Percentiles rank a stretch among this genome's conserved stretches.
Evolutionary conservation across 2,329 filamentous ascomycete species (phyloP).

Genomic region (Scedosporium minutisporum): DNA sequence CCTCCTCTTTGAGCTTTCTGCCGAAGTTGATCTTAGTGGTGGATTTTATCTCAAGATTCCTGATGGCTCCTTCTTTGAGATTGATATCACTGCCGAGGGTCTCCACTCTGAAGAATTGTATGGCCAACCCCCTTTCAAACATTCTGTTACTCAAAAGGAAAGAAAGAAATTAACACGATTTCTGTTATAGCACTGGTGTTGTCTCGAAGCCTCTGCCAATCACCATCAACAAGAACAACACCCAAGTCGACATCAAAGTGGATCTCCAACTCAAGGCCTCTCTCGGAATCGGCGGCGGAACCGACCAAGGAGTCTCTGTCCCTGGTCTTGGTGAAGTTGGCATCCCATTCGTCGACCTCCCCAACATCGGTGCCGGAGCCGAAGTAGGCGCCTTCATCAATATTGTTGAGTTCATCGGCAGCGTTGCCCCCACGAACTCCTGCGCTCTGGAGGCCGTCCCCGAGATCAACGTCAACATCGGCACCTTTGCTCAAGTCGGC

Average conservation of each 20-base stretch:
- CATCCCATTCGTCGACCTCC: not conserved
- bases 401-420: conserved; percentile 3
- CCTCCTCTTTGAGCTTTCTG: conserved; percentile 1
- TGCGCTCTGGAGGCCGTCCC: conserved; percentile 3
- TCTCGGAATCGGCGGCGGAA: not conserved
- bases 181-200: not conserved
- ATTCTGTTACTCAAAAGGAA: not conserved
- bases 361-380: conserved; percentile 2
- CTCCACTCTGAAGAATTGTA: conserved; percentile 4
- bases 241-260: not conserved
- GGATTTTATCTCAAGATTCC: conserved; percentile 7
- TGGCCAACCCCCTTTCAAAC: not conserved
- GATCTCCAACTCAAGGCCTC: conserved; percentile 4
- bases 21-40: not conserved
- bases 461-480: conserved; percentile 7
- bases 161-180: not conserved
- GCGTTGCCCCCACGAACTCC: not conserved
- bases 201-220: conserved; percentile 4
- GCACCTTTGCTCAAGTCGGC: conserved; percentile 2
- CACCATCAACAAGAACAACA: conserved; percentile 5
- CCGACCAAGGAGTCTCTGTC: not conserved
- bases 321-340: not conserved
- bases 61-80: conserved; percentile 7
- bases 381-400: conserved; percentile 8
- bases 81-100: conserved; percentile 4